Conservation (phyloP, 1,284 basidiomycete genomes). For the Tilletia caries region DNA sequence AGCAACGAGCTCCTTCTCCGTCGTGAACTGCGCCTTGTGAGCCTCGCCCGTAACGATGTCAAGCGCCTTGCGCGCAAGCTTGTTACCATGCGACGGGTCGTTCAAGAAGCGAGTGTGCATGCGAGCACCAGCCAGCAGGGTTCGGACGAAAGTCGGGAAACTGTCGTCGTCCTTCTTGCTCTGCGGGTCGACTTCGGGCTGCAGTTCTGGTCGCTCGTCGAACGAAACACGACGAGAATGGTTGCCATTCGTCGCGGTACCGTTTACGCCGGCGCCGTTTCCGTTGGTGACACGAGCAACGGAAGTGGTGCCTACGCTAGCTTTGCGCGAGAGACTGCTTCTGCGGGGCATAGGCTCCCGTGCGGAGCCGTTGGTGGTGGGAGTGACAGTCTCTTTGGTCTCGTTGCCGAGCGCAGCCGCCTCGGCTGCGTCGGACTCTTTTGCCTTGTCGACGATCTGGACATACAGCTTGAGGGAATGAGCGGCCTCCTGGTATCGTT, state of each 20-base stretch:
- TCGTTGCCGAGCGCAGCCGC: slow-evolving; percentile 14
- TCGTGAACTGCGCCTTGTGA: slow-evolving; percentile 17
- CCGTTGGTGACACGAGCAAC: neutral
- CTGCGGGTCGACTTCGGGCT: neutral
- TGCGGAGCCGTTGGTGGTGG: slow-evolving; percentile 14
- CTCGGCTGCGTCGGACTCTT: slow-evolving; percentile 33
- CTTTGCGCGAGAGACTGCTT: slow-evolving; percentile 20
- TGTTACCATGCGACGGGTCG: slow-evolving; percentile 31
- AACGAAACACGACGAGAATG: neutral
- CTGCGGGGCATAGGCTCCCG: slow-evolving; percentile 6
- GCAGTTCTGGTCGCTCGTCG: neutral
- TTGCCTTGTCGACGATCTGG: slow-evolving; percentile 46
- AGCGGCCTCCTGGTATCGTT: slow-evolving; percentile 44
- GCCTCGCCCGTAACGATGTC: slow-evolving; percentile 24
- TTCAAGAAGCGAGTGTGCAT: slow-evolving; percentile 29
- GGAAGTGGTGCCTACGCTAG: neutral
- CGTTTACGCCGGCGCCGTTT: neutral
- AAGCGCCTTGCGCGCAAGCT: slow-evolving; percentile 33
- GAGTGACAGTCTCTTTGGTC: slow-evolving; percentile 15
- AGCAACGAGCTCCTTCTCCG: slow-evolving; percentile 22
- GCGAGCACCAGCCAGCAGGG: slow-evolving; percentile 41
- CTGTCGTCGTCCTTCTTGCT: slow-evolving; percentile 26
- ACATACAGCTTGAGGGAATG: slow-evolving; percentile 42
- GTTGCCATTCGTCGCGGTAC: slow-evolving; percentile 5
- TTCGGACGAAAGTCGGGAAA: slow-evolving; percentile 27